Percentiles rank a stretch among this genome's conserved stretches.
phyloP scores from a whole-genome alignment of 495 filamentous ascomycete species.

The Podospora pseudopauciseta region DNA sequence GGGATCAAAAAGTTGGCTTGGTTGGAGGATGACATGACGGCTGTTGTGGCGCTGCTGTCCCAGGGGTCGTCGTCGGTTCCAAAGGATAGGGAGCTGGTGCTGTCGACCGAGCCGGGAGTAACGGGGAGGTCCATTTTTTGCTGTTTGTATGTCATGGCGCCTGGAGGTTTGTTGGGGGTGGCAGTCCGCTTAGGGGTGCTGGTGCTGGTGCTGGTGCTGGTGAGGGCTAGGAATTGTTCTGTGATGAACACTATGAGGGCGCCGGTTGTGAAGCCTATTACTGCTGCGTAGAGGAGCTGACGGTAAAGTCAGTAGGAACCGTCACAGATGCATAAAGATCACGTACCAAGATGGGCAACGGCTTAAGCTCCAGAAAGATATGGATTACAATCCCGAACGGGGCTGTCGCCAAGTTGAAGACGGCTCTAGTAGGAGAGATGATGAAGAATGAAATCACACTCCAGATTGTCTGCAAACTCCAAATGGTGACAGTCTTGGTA shows the following conservation, averaged over 20 bases:
- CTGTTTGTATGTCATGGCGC: not conserved
- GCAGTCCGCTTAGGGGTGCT: not conserved
- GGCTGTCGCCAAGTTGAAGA: not conserved
- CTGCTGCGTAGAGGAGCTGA: not conserved
- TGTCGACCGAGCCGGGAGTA: not conserved
- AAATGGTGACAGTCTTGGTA: not conserved
- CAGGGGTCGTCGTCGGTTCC: constrained; percentile 7
- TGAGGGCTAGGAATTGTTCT: not conserved
- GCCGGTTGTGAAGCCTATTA: not conserved
- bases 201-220: not conserved
- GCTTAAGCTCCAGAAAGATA: not conserved
- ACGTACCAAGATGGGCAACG: not conserved
- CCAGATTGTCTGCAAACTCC: not conserved
- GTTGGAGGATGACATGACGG: not conserved
- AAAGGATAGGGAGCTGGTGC: not conserved
- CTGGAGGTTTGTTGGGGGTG: not conserved
- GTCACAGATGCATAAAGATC: not conserved
- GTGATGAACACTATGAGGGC: not conserved
- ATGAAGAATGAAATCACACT: not conserved
- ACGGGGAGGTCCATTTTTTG: not conserved
- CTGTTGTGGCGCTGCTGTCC: not conserved
- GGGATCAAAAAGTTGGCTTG: not conserved
- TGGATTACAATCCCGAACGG: not conserved
- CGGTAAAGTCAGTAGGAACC: too few relatives aligned
- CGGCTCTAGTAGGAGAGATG: not conserved